Evolutionary conservation across 148 eudicot species (phyloP), one percentile per base, ranked within the genome.

Genomic region (Camellia lanceoleosa): DNA sequence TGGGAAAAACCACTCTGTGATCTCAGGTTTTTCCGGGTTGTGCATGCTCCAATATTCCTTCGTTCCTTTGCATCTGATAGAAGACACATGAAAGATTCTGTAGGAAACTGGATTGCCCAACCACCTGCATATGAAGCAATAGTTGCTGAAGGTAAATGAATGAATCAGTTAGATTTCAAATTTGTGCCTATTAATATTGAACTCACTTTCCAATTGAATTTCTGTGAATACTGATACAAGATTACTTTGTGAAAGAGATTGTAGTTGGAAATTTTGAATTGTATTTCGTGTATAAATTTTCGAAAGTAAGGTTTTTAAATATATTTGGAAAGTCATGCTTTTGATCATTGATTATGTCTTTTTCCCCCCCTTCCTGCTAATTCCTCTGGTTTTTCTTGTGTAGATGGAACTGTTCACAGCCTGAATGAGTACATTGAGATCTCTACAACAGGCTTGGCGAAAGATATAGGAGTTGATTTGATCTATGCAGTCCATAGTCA

Each of bases 61-160:
- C 87, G 78, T 64, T 78, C 67, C 65, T 95, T 95, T 89, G 99
- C 99, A 87, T 93, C 99, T 43, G 99, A 95, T 82, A 91, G 97
- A 80, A 85, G 98, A 73, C 98, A 95, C 91, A 93, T 95, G 99
- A 95, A 89, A 82, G 97, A 93, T 80, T 74, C 93, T 83, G 82
- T 82, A 43, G 99, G 99, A 79, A 87, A 89, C 80, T 95, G 99
- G 99, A 87, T 73, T 78, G 80, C 83, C 41, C 80, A 87, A 66
- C 99, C 99, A 51, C 99, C 99, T 71, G 65, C 86, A 20, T 85
- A 88, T 84, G 90, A 88, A 79, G 87, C 88, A 46, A 93, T 95
- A 63, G 85, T 87, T 52, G 94, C 97, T 86, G 89, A 92, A 93
- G 98, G 98, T 95, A 78, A 77, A 38, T 11, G 15, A 55, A 68